These are phyloP conservation scores for Clavariopsis aquatica DNA, from an alignment of 495 filamentous ascomycete genomes.

Conservation along the genomic window DNA sequence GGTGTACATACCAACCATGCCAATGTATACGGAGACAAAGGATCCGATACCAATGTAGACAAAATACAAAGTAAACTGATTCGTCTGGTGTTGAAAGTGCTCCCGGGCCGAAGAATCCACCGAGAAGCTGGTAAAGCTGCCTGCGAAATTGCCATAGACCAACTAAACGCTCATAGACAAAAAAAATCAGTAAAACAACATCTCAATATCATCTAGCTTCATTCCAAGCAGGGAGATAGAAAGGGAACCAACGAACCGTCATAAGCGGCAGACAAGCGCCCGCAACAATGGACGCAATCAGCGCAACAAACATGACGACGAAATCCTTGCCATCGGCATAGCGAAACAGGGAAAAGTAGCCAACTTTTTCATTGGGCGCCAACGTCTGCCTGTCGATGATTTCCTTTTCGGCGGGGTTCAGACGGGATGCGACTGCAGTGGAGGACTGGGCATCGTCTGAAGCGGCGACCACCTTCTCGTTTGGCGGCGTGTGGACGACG, in stretches of 20 bases:
- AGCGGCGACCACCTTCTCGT: too few species aligned
- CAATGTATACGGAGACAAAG: slow-evolving; percentile 66
- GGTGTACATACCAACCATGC: too few species aligned
- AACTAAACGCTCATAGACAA: neutral
- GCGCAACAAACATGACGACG: slow-evolving; percentile 25
- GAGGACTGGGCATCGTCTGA: too few species aligned
- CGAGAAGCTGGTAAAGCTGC: slow-evolving; percentile 24
- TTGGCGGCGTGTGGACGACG: too few species aligned
- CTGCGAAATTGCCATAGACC: slow-evolving; percentile 31
- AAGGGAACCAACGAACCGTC: slow-evolving; percentile 13
- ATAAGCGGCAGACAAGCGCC: slow-evolving; percentile 33
- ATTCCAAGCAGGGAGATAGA: neutral
- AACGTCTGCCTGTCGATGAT: slow-evolving; percentile 28
- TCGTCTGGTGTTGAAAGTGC: slow-evolving; percentile 26
- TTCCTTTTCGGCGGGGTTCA: too few species aligned
- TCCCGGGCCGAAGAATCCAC: neutral
- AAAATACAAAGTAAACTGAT: slow-evolving; percentile 69
- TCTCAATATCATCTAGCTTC: neutral
- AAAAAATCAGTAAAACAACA: neutral
- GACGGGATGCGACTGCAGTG: too few species aligned
- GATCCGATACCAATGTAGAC: slow-evolving; percentile 83
- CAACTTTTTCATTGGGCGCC: slow-evolving; percentile 18
- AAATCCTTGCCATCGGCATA: slow-evolving; percentile 28
- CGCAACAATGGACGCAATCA: slow-evolving; percentile 21
- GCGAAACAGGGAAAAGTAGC: slow-evolving; percentile 28